Base-by-base conservation (phyloP, 345 rosid genomes). In the Salix koriyanagi region DNA sequence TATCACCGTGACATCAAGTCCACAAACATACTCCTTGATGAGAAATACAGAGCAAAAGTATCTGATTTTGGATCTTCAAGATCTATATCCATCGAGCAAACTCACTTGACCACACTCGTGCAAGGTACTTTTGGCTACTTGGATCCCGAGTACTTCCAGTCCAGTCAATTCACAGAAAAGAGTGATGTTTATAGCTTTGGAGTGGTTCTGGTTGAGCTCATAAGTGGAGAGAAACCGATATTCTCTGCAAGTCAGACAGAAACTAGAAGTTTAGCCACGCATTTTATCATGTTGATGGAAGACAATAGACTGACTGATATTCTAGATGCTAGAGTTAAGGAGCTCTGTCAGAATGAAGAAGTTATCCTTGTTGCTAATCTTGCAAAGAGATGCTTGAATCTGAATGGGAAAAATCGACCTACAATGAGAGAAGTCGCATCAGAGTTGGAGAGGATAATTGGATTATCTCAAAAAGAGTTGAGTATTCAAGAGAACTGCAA, bases 121-220 rank as follows among this genome's bases (percentile, higher is more conserved):
- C 77, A 79, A 50, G 85, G 85, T 2, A 82, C 85, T 10, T 79
- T 79, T 54, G 82, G 85, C 1, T 82, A 82, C 79, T 72, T 82
- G 0, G 79, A 79, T 50, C 82, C 79, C 0, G 72, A 75, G 32
- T 79, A 79, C 48, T 82, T 75, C 50, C 64, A 54, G 16, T 28
- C 80, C 0, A 30, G 73, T 11, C 73, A 72, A 21, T 76, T 76
- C 41, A 76, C 83, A 16, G 80, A 80, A 18, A 76, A 80, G 21
- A 80, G 80, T 0, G 77, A 76, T 58, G 77, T 76, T 32, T 80
- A 76, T 26, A 80, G 84, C 26, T 81, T 81, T 28, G 84, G 78
- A 0, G 84, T 81, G 37, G 80, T 81, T 42, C 75, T 81, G 0
- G 70, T 69, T 3, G 80, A 81, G 71, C 75, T 76, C 7, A 5